A percentile compares a stretch with the other conserved stretches of the same genome.
Conservation (phyloP, 352 stramenopile species). For the Phytophthora hybrid region DNA sequence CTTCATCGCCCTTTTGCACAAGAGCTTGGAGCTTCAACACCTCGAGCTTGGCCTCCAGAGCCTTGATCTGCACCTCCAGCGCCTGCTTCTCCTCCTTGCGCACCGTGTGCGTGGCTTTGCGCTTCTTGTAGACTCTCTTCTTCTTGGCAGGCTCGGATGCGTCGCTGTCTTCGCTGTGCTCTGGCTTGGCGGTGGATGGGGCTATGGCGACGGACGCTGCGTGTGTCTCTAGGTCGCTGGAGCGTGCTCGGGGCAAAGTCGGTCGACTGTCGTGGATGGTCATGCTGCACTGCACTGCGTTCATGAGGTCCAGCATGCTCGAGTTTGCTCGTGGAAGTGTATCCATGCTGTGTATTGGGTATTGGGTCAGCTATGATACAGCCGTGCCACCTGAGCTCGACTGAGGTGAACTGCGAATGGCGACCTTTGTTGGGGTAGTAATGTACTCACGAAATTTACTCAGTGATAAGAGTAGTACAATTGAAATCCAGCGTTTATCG, state of each 20-base stretch:
- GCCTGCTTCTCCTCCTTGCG: slow-evolving; percentile 40
- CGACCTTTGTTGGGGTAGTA: neutral
- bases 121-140: slow-evolving; percentile 34
- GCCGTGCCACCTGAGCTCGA: neutral
- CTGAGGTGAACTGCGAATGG: slow-evolving; percentile 21
- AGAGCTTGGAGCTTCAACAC: slow-evolving; percentile 30
- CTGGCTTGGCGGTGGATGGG: neutral
- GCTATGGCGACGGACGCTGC: neutral
- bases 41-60: slow-evolving; percentile 33
- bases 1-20: slow-evolving; percentile 21
- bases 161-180: slow-evolving; percentile 7
- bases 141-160: slow-evolving; percentile 12
- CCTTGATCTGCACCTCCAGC: slow-evolving; percentile 22
- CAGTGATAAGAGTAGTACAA: neutral
- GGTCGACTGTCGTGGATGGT: neutral
- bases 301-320: slow-evolving; percentile 17
- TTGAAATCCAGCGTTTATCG: slow-evolving; percentile 2
- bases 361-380: neutral
- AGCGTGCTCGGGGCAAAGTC: neutral
- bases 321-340: neutral
- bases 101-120: slow-evolving; percentile 32
- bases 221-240: neutral
- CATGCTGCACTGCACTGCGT: slow-evolving; percentile 11
- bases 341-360: slow-evolving; percentile 8
- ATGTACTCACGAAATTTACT: slow-evolving; percentile 3